A percentile compares a stretch with the other conserved stretches of the same genome.
These are phyloP conservation scores for Penicillium tannophilum DNA, from an alignment of 495 filamentous ascomycete genomes.

Conservation along the genomic window DNA sequence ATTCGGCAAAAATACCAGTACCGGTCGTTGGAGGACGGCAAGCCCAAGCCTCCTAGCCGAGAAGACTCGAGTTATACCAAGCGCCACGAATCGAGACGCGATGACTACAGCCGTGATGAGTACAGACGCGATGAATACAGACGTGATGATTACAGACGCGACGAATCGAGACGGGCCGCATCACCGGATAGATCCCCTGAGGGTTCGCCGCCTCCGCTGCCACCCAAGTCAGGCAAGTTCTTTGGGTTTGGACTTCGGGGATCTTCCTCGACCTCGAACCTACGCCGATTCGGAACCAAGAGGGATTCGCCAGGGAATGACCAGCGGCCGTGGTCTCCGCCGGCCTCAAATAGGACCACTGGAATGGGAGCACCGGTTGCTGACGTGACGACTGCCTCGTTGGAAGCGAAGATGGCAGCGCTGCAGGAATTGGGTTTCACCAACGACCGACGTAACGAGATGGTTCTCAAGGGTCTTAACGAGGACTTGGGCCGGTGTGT, in stretches of 20 bases:
- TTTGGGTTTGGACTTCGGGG: slow-evolving; percentile 74
- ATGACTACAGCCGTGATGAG: neutral
- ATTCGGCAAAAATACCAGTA: slow-evolving; percentile 92
- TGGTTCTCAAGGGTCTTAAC: slow-evolving; percentile 74
- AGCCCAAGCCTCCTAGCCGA: slow-evolving; percentile 49
- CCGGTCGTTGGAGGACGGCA: slow-evolving; percentile 56
- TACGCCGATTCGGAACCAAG: slow-evolving; percentile 38
- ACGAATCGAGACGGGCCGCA: slow-evolving; percentile 5
- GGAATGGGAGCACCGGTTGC: slow-evolving; percentile 69
- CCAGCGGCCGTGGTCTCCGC: slow-evolving; percentile 33
- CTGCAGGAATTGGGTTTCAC: slow-evolving; percentile 91
- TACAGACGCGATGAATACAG: neutral
- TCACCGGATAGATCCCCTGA: slow-evolving; percentile 22
- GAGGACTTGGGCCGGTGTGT: slow-evolving; percentile 85
- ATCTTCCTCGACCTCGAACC: slow-evolving; percentile 68
- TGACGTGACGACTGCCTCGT: slow-evolving; percentile 57
- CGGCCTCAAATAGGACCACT: slow-evolving; percentile 50
- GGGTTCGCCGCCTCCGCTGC: slow-evolving; percentile 73
- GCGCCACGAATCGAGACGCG: slow-evolving; percentile 9
- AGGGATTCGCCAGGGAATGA: slow-evolving; percentile 33
- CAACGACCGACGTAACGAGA: slow-evolving; percentile 78
- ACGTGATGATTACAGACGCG: neutral
- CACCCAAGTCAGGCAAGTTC: slow-evolving; percentile 76
- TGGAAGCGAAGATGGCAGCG: slow-evolving; percentile 70
- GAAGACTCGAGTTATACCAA: slow-evolving; percentile 40